Conservation (phyloP, 495 filamentous ascomycete genomes). For the Thermochaetoides thermophila region DNA sequence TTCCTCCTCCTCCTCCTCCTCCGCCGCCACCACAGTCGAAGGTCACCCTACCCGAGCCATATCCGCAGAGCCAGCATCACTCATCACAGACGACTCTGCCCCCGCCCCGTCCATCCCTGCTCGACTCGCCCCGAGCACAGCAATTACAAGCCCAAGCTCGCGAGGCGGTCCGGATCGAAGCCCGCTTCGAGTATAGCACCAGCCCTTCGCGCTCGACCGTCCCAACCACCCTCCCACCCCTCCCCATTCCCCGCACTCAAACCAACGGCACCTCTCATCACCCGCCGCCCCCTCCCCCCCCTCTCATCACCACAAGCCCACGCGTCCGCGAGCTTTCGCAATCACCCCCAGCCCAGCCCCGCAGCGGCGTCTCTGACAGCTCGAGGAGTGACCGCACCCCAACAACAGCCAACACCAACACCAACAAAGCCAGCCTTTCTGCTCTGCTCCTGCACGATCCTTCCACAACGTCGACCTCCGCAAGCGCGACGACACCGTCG, state of each 20-base stretch:
- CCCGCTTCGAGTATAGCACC: slow-evolving; percentile 11
- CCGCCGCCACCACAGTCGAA: no score
- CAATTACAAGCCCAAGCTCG: slow-evolving; percentile 20
- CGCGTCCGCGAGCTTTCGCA: no score
- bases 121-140: slow-evolving; percentile 25
- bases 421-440: no score
- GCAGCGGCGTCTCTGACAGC: no score
- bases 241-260: background rate
- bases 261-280: background rate
- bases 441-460: slow-evolving; percentile 23
- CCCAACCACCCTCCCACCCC: background rate
- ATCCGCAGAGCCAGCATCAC: slow-evolving; percentile 14
- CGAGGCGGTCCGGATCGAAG: slow-evolving; percentile 24
- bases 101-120: slow-evolving; percentile 3
- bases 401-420: no score
- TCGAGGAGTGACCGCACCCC: no score
- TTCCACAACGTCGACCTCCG: slow-evolving; percentile 7
- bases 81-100: slow-evolving; percentile 11
- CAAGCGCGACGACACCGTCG: slow-evolving; percentile 13
- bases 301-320: background rate
- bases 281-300: no score
- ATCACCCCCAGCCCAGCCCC: no score
- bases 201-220: background rate
- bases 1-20: slow-evolving; percentile 1
- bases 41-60: slow-evolving; percentile 8